These are phyloP conservation scores for Rhizopus arrhizus DNA, from an alignment of 371 early-diverging fungal species.

Conservation along the genomic window DNA sequence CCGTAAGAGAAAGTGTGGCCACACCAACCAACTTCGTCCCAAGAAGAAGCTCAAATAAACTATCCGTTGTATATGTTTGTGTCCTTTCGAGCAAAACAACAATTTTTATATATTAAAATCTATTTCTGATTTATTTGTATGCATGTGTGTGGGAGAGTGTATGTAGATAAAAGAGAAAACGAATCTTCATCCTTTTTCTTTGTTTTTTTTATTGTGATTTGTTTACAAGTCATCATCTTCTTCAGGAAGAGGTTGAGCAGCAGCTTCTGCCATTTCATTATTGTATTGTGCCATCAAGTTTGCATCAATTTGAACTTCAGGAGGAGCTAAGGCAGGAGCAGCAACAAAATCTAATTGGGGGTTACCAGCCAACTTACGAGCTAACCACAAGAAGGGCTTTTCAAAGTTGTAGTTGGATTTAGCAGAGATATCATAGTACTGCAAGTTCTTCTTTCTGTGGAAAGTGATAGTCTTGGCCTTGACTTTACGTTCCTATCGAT, in stretches of 20 bases:
- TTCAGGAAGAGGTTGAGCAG: slow-evolving; percentile 85
- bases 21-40: slow-evolving; percentile 94
- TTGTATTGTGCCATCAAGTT: slow-evolving; percentile 78
- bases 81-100: not conserved
- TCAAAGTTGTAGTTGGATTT: slow-evolving; percentile 99
- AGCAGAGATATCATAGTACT: slow-evolving; percentile 99
- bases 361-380: slow-evolving; percentile 96
- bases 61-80: not conserved
- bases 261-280: slow-evolving; percentile 76
- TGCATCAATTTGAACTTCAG: slow-evolving; percentile 91
- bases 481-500: slow-evolving; percentile 94
- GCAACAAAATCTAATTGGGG: slow-evolving; percentile 96
- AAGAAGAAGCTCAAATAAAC: slow-evolving; percentile 76
- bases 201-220: not conserved
- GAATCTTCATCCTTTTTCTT: not conserved
- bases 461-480: slow-evolving; percentile 99
- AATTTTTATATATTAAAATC: not conserved
- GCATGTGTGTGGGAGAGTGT: not conserved
- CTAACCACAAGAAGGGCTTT: slow-evolving; percentile 99
- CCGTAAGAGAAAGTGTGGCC: slow-evolving; percentile 98
- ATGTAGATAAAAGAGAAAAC: not conserved
- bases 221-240: slow-evolving; percentile 78
- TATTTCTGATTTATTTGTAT: not conserved
- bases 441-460: slow-evolving; percentile 99
- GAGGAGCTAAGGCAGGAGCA: slow-evolving; percentile 96